Evolutionary conservation across 1,139 yeast species (phyloP), one percentile per base, ranked within the genome.

Genomic region (Saccharomycopsis hybrid): DNA sequence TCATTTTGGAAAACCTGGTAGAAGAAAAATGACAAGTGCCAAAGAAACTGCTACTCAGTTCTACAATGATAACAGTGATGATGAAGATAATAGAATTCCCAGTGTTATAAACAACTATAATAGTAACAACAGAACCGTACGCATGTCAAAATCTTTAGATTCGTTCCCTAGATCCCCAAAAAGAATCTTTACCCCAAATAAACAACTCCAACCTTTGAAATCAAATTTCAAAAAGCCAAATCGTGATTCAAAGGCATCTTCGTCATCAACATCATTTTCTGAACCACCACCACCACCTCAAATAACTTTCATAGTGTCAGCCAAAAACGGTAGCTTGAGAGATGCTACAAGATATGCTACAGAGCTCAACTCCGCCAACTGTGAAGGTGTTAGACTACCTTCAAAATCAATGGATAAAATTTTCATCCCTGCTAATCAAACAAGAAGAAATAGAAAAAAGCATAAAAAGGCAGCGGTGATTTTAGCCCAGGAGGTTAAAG

Each of bases 311-410:
- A 65, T 82, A 41, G 88, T 84, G 38, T 84, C 82, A 56, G 77
- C 89, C 2, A 78, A 82, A 61, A 80, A 82, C 29, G 89, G 89
- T 0, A 71, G 72, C 49, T 60, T 80, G 25, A 76, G 74, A 56
- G 90, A 84, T 60, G 90, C 90, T 5, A 83, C 90, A 3, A 78
- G 76, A 56, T 83, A 78, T 63, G 92, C 88, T 1, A 84, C 90
- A 1, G 90, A 83, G 61, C 71, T 84, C 46, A 84, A 84, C 61
- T 76, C 87, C 0, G 71, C 77, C 38, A 77, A 78, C 55, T 73
- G 82, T 54, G 78, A 75, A 54, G 85, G 84, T 7, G 75, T 83
- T 50, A 85, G 85, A 4, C 63, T 80, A 27, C 87, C 88, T 0
- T 80, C 76, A 48, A 73, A 71, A 50, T 67, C 71, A 2, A 74